Percentiles rank a stretch among this genome's conserved stretches.
Conservation (phyloP, 768 basidiomycete species). For the Podaxis sp. region DNA sequence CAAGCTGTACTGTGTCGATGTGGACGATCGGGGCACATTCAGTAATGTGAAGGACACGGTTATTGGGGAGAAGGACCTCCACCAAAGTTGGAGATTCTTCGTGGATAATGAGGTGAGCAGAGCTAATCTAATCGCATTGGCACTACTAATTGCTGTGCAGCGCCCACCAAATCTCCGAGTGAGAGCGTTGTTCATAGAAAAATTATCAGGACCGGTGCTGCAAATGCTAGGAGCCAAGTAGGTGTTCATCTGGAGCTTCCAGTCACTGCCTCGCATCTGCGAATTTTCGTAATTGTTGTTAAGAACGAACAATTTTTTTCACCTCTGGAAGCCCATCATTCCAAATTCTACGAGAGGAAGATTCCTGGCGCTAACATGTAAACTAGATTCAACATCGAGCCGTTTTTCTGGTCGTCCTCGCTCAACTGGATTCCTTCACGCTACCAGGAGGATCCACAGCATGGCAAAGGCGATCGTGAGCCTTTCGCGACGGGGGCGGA, state of each 20-base stretch:
- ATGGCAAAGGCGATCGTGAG: conserved; percentile 49
- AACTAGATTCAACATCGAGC: conserved; percentile 51
- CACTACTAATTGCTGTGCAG: neutral
- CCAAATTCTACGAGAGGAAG: neutral
- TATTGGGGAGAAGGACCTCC: conserved; percentile 19
- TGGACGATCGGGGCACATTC: conserved; percentile 34
- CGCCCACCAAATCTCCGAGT: conserved; percentile 38
- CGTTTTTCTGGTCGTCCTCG: conserved; percentile 65
- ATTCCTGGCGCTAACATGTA: neutral
- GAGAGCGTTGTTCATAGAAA: conserved; percentile 48
- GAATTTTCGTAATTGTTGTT: too few species aligned
- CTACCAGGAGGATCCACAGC: conserved; percentile 45
- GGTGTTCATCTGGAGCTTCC: conserved; percentile 34
- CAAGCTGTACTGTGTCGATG: conserved; percentile 35
- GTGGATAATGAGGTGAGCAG: conserved; percentile 28
- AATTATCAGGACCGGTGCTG: conserved; percentile 46
- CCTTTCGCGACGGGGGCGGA: neutral
- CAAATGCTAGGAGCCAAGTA: conserved; percentile 61
- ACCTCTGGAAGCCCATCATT: conserved; percentile 25
- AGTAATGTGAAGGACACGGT: conserved; percentile 21
- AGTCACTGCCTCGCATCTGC: neutral
- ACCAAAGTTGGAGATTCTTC: conserved; percentile 36
- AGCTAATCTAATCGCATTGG: neutral
- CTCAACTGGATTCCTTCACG: conserved; percentile 66
- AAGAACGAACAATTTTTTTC: conserved; percentile 30